phyloP scores from a whole-genome alignment of 148 eudicot species.

The Rhododendron simsii region DNA sequence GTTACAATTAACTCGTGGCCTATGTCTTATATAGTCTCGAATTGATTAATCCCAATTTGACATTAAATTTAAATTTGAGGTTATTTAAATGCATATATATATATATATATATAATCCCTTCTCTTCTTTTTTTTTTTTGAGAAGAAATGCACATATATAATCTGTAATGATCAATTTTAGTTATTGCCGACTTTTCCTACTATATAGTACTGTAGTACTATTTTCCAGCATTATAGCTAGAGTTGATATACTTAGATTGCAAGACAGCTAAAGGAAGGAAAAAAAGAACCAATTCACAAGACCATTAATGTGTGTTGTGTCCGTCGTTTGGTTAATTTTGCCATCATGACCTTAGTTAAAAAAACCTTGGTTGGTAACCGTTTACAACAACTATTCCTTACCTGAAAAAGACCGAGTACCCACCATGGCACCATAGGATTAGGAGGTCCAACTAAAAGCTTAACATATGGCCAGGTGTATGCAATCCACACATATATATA shows the following conservation, averaged over 20 bases:
- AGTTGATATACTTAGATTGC: slow-evolving; percentile 6
- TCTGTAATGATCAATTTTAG: background rate
- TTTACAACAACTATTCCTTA: slow-evolving; percentile 25
- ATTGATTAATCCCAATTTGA: background rate
- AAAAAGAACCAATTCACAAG: background rate
- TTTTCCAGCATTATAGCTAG: background rate
- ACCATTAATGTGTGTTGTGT: background rate
- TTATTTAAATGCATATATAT: no score
- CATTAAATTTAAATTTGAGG: background rate
- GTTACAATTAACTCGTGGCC: background rate
- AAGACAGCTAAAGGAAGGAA: slow-evolving; percentile 12
- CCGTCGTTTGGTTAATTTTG: slow-evolving; percentile 2
- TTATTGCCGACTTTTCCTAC: background rate
- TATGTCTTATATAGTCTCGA: background rate
- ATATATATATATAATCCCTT: background rate
- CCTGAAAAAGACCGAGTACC: slow-evolving; percentile 29
- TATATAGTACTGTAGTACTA: background rate
- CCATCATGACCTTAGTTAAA: slow-evolving; percentile 3
- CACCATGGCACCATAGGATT: background rate
- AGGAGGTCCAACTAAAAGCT: background rate
- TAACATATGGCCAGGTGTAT: background rate
- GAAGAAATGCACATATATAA: no score
- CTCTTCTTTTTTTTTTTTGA: no score
- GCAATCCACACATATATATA: background rate
- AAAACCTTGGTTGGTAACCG: slow-evolving; percentile 12